phyloP scores from a whole-genome alignment of 768 basidiomycete species.

The Suillus discolor region DNA sequence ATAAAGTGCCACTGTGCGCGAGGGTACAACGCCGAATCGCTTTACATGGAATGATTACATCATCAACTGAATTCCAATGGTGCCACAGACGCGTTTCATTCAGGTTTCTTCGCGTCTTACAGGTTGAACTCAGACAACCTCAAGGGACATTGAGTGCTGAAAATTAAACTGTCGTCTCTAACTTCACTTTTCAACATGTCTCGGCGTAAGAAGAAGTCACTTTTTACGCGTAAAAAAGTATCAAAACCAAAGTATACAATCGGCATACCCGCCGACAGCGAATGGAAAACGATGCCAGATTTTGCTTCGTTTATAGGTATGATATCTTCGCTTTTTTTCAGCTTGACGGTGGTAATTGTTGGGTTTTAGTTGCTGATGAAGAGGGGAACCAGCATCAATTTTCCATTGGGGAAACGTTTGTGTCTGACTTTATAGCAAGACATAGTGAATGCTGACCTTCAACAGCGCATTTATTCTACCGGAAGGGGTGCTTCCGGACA shows the following conservation, averaged over 20 bases:
- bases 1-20: not conserved
- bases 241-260: not conserved
- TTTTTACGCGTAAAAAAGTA: slow-evolving; percentile 22
- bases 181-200: slow-evolving; percentile 22
- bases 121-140: not conserved
- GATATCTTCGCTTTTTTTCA: slow-evolving; percentile 4
- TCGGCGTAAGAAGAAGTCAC: slow-evolving; percentile 21
- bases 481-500: slow-evolving; percentile 25
- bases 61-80: not conserved
- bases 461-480: slow-evolving; percentile 48
- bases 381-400: slow-evolving; percentile 28
- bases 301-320: slow-evolving; percentile 24
- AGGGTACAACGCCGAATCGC: slow-evolving; percentile 5
- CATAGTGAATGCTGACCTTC: not conserved
- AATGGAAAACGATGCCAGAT: slow-evolving; percentile 18
- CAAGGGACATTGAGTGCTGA: not conserved
- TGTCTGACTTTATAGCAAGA: slow-evolving; percentile 3
- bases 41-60: slow-evolving; percentile 27
- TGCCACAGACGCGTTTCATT: slow-evolving; percentile 29
- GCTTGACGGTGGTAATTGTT: not conserved
- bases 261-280: slow-evolving; percentile 10
- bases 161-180: not conserved
- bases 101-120: slow-evolving; percentile 9
- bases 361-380: slow-evolving; percentile 17
- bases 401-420: slow-evolving; percentile 38